Conservation (phyloP, 1,284 basidiomycete species). For the Melampsora allii-populina region DNA sequence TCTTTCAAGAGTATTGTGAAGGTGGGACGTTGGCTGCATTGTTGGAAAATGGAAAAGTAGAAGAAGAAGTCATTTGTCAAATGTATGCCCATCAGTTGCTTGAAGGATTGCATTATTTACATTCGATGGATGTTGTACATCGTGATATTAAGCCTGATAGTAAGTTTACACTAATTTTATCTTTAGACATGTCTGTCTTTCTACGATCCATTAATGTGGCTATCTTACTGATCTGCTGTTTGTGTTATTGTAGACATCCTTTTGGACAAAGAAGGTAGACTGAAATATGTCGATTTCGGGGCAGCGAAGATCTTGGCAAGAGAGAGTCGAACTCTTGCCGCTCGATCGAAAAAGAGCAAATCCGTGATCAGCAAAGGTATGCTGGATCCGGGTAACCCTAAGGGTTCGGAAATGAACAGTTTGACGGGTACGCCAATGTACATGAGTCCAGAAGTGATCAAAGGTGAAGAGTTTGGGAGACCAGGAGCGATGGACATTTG, state of each 20-base stretch:
- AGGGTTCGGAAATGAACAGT: conserved; percentile 55
- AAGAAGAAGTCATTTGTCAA: conserved; percentile 93
- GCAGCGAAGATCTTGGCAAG: conserved; percentile 96
- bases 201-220: no score
- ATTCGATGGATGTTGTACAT: conserved; percentile 88
- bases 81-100: conserved; percentile 97
- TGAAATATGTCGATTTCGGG: conserved; percentile 98
- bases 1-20: conserved; percentile 98
- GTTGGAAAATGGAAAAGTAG: conserved; percentile 89
- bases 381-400: conserved; percentile 48
- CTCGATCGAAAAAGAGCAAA: conserved; percentile 56
- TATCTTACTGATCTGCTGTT: not conserved
- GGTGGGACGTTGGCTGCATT: conserved; percentile 88
- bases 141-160: conserved; percentile 99
- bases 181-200: conserved; percentile 7
- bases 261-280: conserved; percentile 80
- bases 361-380: conserved; percentile 45
- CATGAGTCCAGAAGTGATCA: conserved; percentile 98
- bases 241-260: conserved; percentile 69
- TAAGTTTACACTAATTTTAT: conserved; percentile 57
- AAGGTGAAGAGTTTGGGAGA: conserved; percentile 64
- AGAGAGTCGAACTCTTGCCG: conserved; percentile 76
- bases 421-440: conserved; percentile 99
- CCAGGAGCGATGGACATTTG: conserved; percentile 99
- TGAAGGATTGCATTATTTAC: conserved; percentile 88